Conservation (phyloP, 2,329 filamentous ascomycete species). For the Bimuria novae-zelandiae region DNA sequence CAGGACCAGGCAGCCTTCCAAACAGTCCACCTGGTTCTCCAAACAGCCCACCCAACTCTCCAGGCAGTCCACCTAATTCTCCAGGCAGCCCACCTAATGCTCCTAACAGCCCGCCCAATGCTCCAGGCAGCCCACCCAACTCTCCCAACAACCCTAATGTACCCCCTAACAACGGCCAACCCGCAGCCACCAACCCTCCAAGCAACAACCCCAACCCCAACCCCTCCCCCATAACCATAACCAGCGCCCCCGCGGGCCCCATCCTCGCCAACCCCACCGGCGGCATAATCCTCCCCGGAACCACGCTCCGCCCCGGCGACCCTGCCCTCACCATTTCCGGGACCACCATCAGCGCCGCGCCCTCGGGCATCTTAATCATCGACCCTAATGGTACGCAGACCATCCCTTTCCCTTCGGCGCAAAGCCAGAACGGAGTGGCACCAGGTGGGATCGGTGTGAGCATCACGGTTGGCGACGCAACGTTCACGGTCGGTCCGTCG, state of each 20-base stretch:
- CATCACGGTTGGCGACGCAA: not conserved
- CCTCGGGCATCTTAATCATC: conserved; percentile 9
- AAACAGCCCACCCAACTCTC: conserved; percentile 4
- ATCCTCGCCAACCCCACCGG: conserved; percentile 15
- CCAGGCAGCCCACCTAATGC: not conserved
- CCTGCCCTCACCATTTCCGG: conserved; percentile 8
- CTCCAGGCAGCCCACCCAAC: not conserved
- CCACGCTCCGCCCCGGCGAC: conserved; percentile 11
- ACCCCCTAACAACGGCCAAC: not conserved
- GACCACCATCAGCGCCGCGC: conserved; percentile 14
- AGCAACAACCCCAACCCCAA: not conserved
- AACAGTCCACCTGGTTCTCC: not conserved
- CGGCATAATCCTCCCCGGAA: conserved; percentile 19
- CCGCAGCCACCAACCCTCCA: not conserved
- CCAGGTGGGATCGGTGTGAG: not conserved
- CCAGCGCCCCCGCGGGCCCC: conserved; percentile 12
- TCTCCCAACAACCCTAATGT: not conserved
- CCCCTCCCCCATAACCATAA: conserved; percentile 9
- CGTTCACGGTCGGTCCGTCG: too few relatives aligned
- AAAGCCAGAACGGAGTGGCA: too few relatives aligned
- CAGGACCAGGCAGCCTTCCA: too few relatives aligned
- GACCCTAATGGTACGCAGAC: conserved; percentile 3
- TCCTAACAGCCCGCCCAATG: not conserved
- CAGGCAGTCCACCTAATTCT: not conserved
- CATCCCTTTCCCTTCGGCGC: conserved; percentile 2